These are phyloP conservation scores for Wickerhamomyces sp. DNA, from an alignment of 1,139 yeast species.

Conservation along the genomic window DNA sequence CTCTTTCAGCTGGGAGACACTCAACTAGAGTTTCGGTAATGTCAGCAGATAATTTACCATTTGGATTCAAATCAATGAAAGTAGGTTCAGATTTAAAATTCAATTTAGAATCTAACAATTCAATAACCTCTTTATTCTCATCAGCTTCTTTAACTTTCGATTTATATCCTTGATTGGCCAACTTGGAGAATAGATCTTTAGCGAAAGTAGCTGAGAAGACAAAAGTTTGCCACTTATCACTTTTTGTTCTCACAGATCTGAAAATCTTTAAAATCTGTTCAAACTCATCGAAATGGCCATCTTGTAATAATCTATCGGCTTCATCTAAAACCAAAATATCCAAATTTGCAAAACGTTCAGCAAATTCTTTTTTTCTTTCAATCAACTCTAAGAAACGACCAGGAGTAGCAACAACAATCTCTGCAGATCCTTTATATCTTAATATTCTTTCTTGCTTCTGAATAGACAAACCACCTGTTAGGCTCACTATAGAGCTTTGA, in stretches of 20 bases:
- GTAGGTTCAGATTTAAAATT: constrained; percentile 58
- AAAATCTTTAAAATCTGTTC: constrained; percentile 73
- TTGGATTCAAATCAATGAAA: constrained; percentile 84
- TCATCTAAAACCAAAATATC: constrained; percentile 85
- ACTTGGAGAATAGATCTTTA: constrained; percentile 71
- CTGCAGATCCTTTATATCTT: constrained; percentile 61
- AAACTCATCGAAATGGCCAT: constrained; percentile 93
- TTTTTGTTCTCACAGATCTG: constrained; percentile 23
- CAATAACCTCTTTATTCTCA: constrained; percentile 51
- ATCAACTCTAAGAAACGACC: constrained; percentile 86
- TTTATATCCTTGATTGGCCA: constrained; percentile 41
- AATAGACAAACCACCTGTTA: constrained; percentile 93
- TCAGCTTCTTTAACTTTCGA: constrained; percentile 37
- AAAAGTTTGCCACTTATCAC: constrained; percentile 76
- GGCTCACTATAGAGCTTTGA: constrained; percentile 58
- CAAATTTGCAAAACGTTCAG: constrained; percentile 54
- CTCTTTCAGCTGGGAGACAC: constrained; percentile 89
- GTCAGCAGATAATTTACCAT: constrained; percentile 69
- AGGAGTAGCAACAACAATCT: constrained; percentile 87
- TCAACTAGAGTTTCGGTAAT: constrained; percentile 86
- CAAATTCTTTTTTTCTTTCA: constrained; percentile 53
- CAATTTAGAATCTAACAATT: constrained; percentile 52
- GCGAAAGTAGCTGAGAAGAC: constrained; percentile 96
- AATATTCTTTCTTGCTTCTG: constrained; percentile 87
- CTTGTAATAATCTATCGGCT: constrained; percentile 94